Percentiles rank a stretch among this genome's conserved stretches.
phyloP scores from a whole-genome alignment of 345 rosid genomes.

The Noccaea bulbosa region DNA sequence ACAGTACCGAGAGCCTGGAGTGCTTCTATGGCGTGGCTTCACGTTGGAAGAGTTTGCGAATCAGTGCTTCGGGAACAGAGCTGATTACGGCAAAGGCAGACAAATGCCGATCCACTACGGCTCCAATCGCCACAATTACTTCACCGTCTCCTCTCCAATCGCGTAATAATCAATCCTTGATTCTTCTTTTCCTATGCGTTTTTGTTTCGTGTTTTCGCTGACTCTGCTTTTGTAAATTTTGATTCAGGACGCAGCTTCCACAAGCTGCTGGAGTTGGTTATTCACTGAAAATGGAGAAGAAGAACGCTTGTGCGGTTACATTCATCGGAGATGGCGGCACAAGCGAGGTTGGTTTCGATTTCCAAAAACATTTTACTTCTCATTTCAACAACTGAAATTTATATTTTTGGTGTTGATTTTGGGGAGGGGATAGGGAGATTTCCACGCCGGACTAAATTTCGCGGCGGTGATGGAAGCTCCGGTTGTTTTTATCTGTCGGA shows the following conservation, averaged over 20 bases:
- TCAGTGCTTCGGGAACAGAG: conserved; percentile 71
- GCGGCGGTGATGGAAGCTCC: conserved; percentile 87
- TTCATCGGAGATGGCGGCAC: conserved; percentile 78
- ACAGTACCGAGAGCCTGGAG: conserved; percentile 82
- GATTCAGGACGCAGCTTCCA: conserved; percentile 72
- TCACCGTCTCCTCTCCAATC: conserved; percentile 77
- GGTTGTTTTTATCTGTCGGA: conserved; percentile 70
- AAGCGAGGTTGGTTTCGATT: conserved; percentile 59
- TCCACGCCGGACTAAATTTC: conserved; percentile 86
- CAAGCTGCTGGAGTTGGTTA: conserved; percentile 83
- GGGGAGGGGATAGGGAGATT: conserved; percentile 61
- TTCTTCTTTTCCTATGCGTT: background rate
- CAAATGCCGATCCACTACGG: conserved; percentile 91
- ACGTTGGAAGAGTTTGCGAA: conserved; percentile 69
- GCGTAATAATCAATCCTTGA: conserved; percentile 50
- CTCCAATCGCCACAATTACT: conserved; percentile 63
- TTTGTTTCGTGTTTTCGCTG: conserved; percentile 2
- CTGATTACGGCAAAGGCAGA: conserved; percentile 79
- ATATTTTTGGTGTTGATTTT: background rate
- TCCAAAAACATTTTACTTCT: background rate
- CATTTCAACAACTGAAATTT: conserved; percentile 15
- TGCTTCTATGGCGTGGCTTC: conserved; percentile 80
- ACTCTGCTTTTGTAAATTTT: background rate
- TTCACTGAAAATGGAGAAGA: conserved; percentile 74
- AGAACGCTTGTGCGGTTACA: conserved; percentile 67